Evolutionary conservation across 768 basidiomycete species (phyloP).

Genomic region (Rhodotorula toruloides): DNA sequence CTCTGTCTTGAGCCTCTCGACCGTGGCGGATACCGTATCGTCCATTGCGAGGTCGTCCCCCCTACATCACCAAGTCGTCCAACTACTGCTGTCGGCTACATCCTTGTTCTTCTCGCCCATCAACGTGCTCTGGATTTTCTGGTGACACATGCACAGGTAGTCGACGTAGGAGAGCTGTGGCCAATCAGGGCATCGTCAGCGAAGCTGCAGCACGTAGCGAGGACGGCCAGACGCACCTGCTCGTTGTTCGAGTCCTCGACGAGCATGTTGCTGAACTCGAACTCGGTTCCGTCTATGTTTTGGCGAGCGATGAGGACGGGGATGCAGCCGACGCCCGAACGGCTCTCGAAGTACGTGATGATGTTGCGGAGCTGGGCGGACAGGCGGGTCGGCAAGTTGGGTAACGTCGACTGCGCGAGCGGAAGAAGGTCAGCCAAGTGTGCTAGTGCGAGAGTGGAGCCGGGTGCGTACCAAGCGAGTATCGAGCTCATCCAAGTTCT

Average conservation of each 20-base stretch:
- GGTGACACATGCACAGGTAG: slow-evolving; percentile 50
- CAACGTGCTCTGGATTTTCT: slow-evolving; percentile 45
- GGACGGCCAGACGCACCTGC: slow-evolving; percentile 44
- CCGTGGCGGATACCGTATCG: no score
- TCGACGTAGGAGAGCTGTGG: slow-evolving; percentile 38
- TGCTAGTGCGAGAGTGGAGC: not conserved
- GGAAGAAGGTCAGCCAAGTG: slow-evolving; percentile 1
- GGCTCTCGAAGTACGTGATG: slow-evolving; percentile 57
- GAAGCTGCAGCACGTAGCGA: not conserved
- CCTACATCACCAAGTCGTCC: slow-evolving; percentile 18
- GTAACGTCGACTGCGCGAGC: slow-evolving; percentile 59
- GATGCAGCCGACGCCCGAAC: slow-evolving; percentile 44
- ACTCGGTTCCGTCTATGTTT: slow-evolving; percentile 80
- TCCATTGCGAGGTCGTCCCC: no score
- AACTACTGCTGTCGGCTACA: slow-evolving; percentile 12
- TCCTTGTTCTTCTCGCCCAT: slow-evolving; percentile 37
- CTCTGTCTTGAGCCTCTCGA: no score
- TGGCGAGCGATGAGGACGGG: slow-evolving; percentile 72
- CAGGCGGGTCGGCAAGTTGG: slow-evolving; percentile 64
- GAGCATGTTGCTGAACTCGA: slow-evolving; percentile 95
- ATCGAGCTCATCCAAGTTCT: slow-evolving; percentile 67
- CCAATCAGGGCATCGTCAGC: slow-evolving; percentile 26
- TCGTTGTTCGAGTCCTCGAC: slow-evolving; percentile 96
- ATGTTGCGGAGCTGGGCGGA: slow-evolving; percentile 83
- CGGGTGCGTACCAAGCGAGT: slow-evolving; percentile 59